A percentile compares a stretch with the other conserved stretches of the same genome.
phyloP scores from a whole-genome alignment of 1,284 basidiomycete species.

The Spongispora temasekensis region DNA sequence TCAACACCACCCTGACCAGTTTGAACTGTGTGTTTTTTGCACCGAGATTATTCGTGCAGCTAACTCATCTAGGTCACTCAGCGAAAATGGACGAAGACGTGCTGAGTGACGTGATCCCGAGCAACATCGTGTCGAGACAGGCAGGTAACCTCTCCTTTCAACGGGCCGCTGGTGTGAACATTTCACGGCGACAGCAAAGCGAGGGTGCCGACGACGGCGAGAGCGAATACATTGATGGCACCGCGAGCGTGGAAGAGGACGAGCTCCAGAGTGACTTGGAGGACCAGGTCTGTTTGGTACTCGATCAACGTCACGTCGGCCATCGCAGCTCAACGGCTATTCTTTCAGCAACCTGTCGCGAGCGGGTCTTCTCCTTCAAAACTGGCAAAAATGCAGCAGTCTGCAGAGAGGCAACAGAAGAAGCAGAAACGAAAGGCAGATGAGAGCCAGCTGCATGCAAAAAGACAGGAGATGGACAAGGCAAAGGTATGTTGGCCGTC shows the following conservation, averaged over 20 bases:
- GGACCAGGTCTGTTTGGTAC: slow-evolving; percentile 38
- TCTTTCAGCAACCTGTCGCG: slow-evolving; percentile 29
- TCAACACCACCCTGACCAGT: slow-evolving; percentile 24
- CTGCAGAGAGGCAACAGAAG: slow-evolving; percentile 49
- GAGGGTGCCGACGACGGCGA: slow-evolving; percentile 64
- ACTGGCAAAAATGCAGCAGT: slow-evolving; percentile 39
- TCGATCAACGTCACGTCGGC: slow-evolving; percentile 6
- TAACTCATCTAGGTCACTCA: slow-evolving; percentile 16
- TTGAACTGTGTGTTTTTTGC: slow-evolving; percentile 19
- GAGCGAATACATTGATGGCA: slow-evolving; percentile 61
- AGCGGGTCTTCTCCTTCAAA: slow-evolving; percentile 43
- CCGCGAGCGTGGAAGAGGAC: slow-evolving; percentile 54
- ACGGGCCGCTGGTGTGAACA: neutral
- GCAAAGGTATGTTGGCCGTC: slow-evolving; percentile 56
- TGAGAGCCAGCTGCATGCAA: slow-evolving; percentile 65
- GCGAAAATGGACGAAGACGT: slow-evolving; percentile 66
- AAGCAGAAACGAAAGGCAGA: slow-evolving; percentile 68
- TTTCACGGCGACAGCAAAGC: slow-evolving; percentile 51
- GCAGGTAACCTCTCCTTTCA: slow-evolving; percentile 39
- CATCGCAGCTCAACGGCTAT: slow-evolving; percentile 3
- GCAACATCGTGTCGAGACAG: slow-evolving; percentile 81
- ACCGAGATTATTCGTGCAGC: neutral
- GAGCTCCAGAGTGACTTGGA: slow-evolving; percentile 63
- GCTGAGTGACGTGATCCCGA: slow-evolving; percentile 78
- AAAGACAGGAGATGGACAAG: slow-evolving; percentile 80